phyloP scores from a whole-genome alignment of 257 asterid genomes.

The Przewalskia tangutica region DNA sequence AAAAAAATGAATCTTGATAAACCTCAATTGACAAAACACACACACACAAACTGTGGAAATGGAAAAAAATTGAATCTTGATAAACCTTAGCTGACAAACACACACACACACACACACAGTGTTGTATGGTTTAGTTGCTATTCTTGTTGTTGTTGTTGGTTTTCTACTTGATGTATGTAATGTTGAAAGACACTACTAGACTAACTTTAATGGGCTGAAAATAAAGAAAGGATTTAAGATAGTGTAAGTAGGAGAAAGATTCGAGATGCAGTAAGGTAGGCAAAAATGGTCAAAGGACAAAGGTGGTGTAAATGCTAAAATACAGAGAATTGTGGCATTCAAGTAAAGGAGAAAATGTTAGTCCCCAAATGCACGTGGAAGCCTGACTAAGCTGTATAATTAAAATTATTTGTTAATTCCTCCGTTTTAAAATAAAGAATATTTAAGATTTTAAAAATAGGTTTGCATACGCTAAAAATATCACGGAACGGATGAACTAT shows the following conservation, averaged over 20 bases:
- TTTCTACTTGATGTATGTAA: background rate
- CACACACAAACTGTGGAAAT: background rate
- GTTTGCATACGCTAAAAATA: too few species aligned
- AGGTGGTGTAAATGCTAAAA: conserved; percentile 15
- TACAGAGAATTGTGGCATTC: conserved; percentile 32
- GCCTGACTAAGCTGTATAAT: conserved; percentile 20
- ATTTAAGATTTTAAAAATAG: too few species aligned
- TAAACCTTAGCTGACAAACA: background rate
- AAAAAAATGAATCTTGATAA: background rate
- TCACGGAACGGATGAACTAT: too few species aligned
- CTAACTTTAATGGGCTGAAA: background rate
- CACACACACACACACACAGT: background rate
- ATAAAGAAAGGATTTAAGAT: background rate
- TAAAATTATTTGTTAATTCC: too few species aligned
- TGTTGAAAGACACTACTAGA: background rate
- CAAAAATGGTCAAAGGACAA: conserved; percentile 25
- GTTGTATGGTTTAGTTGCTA: background rate
- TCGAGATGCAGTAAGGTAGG: background rate
- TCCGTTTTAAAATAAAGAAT: too few species aligned
- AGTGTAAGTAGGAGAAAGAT: conserved; percentile 7
- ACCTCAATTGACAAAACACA: background rate
- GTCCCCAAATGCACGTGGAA: conserved; percentile 61
- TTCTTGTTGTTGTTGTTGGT: too few species aligned
- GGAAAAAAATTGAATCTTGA: background rate
- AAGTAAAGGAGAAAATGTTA: conserved; percentile 5